phyloP scores from a whole-genome alignment of 768 basidiomycete genomes.

The Tephrocybe sp. region DNA sequence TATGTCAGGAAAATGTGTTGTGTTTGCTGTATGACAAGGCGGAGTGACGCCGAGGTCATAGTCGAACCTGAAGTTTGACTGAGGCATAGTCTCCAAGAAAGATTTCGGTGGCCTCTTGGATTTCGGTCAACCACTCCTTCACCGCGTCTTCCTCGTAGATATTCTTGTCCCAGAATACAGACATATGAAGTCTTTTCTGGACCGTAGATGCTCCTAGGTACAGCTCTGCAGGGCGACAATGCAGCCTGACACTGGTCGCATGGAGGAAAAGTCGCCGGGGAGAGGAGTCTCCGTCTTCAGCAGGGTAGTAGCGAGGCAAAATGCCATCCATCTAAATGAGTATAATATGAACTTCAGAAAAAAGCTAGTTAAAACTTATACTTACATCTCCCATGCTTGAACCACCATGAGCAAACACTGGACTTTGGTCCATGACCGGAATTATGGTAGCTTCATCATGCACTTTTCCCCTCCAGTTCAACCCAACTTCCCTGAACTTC shows the following conservation, averaged over 20 bases:
- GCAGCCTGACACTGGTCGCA: constrained; percentile 27
- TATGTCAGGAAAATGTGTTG: no score
- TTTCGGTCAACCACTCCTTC: constrained; percentile 49
- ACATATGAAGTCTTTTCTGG: constrained; percentile 30
- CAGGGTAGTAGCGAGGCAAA: constrained; percentile 36
- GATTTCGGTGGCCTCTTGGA: constrained; percentile 31
- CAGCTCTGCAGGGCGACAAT: constrained; percentile 45
- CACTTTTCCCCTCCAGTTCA: constrained; percentile 20
- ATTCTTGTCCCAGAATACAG: constrained; percentile 42
- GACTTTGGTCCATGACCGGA: constrained; percentile 16
- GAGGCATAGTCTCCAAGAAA: constrained; percentile 23
- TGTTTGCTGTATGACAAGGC: no score
- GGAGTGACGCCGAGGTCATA: no score
- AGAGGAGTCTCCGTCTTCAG: constrained; percentile 13
- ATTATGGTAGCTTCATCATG: constrained; percentile 5
- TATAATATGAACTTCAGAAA: background rate
- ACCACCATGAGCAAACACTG: constrained; percentile 16
- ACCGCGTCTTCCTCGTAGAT: constrained; percentile 41
- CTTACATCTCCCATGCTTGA: constrained; percentile 38
- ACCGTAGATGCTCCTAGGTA: constrained; percentile 44
- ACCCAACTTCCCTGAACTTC: constrained; percentile 20
- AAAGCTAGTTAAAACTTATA: background rate
- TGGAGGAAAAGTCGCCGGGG: constrained; percentile 21
- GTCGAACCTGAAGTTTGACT: background rate
- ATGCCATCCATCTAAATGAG: constrained; percentile 30